Evolutionary conservation across 179 eudicot genomes (phyloP), one percentile per base, ranked within the genome.

Genomic region (Spergularia azorica): DNA sequence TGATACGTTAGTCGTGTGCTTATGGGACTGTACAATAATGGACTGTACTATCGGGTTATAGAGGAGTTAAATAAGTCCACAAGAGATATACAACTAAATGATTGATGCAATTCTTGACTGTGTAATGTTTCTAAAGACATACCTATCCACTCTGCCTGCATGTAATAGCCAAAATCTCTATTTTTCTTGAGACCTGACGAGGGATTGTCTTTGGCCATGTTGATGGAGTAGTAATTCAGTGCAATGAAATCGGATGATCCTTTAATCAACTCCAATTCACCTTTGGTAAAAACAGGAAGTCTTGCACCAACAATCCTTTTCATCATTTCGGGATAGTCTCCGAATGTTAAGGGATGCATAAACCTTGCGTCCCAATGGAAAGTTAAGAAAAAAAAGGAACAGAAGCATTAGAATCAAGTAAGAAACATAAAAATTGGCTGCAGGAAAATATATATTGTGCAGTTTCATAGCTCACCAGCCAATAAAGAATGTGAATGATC

Each of bases 221-320:
- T 2, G 26, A 81, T 78, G 6, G 50, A 13, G 72, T 89, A 88
- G 67, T 88, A 88, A 73, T 90, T 90, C 70, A 89, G 2, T 58
- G 88, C 92, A 46, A 87, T 61, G 56, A 87, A 88, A 71, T 90
- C 95, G 21, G 80, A 73, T 50, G 92, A 81, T n/a, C 90, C 90
- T 73, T 84, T 87, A 48, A 90, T 74, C 59, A 64, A 73, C 70
- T 84, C 56, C 6, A 88, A 77, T 76, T 90, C 86, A 3, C 41
- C 6, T 57, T 83, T 54, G 0, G 86, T 83, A 69, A 90, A 86
- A 38, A 32, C 56, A 9, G 90, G 92, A 73, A 89, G 72, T 71
- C 86, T 74, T 38, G 10, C 17, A 11, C 83, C 86, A 3, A 65
- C 89, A 52, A 48, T 76, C 10, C 54, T 83, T 79, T 86, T 89